Base-by-base conservation (phyloP, 2,329 filamentous ascomycete genomes). In the Venturia effusa region DNA sequence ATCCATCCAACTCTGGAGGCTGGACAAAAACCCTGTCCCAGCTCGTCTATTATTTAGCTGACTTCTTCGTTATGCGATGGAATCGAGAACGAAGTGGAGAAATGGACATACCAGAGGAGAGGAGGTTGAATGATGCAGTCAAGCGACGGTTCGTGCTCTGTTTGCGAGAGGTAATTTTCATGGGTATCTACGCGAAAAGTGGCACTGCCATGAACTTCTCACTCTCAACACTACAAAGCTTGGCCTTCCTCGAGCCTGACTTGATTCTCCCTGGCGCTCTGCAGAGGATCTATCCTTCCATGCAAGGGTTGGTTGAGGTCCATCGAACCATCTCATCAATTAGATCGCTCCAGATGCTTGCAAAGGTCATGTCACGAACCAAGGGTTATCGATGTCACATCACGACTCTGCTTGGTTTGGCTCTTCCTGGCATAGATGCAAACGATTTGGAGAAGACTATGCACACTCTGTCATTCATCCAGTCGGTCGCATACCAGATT, bases 321-420 rank as follows among this genome's bases (percentile, higher is more conserved):
- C 94, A 99, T 77, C 86, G 94, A 62, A 99, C 94, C 1, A 93
- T 92, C 5, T 96, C 94, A 0, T 97, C 93, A 65, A 83, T 99
- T 65, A 89, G 93, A 70, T 90, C 93, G 51, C 79, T 99, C 66
- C 92, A 97, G 77, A 90, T 96, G 81, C 85, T 97, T 66, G 90
- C 92, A 67, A 90, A 92, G 72, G 85, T 92, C 70, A 95, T 99
- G 84, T 87, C 92, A 17, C 88, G 89, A 72, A 90, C 92, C 48
- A 97, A 96, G 75, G 94, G 94, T n/a, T 97, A 94, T 73, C 84
- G 94, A 66, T 97, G 94, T 71, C 94, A 99, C 73, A 87, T 99
- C 67, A 99, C 94, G 0, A 93, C 93, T 0, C 79, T 99, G 41
- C 79, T 99, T n/a, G 94, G 93, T 5, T 81, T 99, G 66, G 91